Evolutionary conservation across 78 protist species (phyloP).

Genomic region (Corallochytrium limacisporum): DNA sequence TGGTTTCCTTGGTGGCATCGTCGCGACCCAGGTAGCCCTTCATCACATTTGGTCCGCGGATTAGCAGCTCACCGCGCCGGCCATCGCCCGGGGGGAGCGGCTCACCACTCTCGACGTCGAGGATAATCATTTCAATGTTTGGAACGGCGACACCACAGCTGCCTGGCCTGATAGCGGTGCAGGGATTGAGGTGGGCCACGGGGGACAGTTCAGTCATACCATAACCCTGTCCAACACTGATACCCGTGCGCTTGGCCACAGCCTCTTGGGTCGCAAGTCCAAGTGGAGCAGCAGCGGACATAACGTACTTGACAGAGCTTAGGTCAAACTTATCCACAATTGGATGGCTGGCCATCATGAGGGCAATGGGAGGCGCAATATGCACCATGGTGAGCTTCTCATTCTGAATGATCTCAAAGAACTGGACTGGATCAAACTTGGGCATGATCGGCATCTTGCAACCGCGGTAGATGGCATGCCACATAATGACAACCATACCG

Average conservation of each 20-base stretch:
- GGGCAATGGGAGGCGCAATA: background rate
- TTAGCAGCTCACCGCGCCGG: background rate
- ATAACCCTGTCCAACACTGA: conserved; percentile 48
- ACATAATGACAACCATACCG: background rate
- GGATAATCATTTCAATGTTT: conserved; percentile 2
- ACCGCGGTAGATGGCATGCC: background rate
- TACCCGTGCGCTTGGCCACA: background rate
- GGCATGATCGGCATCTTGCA: too few relatives aligned
- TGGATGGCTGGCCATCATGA: conserved; percentile 26
- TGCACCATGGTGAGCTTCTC: background rate
- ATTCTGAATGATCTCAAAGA: background rate
- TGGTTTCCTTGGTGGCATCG: conserved; percentile 46
- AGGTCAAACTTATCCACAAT: conserved; percentile 39
- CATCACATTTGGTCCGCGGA: conserved; percentile 73
- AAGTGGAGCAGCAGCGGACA: conserved; percentile 75
- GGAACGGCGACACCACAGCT: conserved; percentile 7
- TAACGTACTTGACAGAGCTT: conserved; percentile 20
- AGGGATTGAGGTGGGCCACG: background rate
- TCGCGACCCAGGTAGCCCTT: conserved; percentile 41
- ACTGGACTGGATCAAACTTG: background rate
- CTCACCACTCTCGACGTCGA: background rate
- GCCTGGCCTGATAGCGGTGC: background rate
- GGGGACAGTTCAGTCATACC: conserved; percentile 65
- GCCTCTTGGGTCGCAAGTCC: background rate
- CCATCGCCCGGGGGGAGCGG: background rate